Evolutionary conservation across 352 stramenopile species (phyloP).

Genomic region (Phytophthora tubulina): DNA sequence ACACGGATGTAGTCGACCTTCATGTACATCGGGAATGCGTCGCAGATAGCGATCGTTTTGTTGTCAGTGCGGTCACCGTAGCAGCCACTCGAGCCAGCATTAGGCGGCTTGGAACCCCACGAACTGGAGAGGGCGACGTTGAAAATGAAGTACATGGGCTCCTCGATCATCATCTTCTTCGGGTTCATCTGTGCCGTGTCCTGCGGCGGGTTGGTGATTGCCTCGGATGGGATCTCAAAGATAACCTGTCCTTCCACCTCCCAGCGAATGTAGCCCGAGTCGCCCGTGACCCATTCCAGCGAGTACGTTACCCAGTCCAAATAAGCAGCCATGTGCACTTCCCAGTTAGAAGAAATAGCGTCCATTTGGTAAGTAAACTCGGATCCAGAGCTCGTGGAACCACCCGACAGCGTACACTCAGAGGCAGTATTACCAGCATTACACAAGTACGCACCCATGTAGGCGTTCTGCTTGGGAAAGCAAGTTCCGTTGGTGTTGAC

Average conservation of each 20-base stretch:
- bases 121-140: slow-evolving; percentile 91
- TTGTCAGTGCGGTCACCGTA: slow-evolving; percentile 40
- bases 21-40: slow-evolving; percentile 71
- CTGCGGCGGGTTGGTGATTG: slow-evolving; percentile 64
- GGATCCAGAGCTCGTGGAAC: slow-evolving; percentile 32
- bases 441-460: slow-evolving; percentile 61
- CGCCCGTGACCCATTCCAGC: slow-evolving; percentile 64
- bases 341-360: slow-evolving; percentile 91
- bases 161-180: slow-evolving; percentile 89
- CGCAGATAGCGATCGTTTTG: slow-evolving; percentile 57
- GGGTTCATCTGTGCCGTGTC: slow-evolving; percentile 60
- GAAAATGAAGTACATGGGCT: slow-evolving; percentile 93
- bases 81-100: slow-evolving; percentile 42
- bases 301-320: slow-evolving; percentile 75
- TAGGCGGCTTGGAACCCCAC: slow-evolving; percentile 73
- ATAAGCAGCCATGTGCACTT: slow-evolving; percentile 80
- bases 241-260: slow-evolving; percentile 86
- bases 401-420: slow-evolving; percentile 38
- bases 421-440: slow-evolving; percentile 49
- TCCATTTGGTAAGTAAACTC: slow-evolving; percentile 87
- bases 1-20: slow-evolving; percentile 82
- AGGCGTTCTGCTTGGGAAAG: slow-evolving; percentile 59
- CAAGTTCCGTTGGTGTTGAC: slow-evolving; percentile 62
- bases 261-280: slow-evolving; percentile 61
- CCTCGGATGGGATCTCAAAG: slow-evolving; percentile 82